Conservation (phyloP, 2,329 filamentous ascomycete species). For the Sclerotinia borealis region DNA sequence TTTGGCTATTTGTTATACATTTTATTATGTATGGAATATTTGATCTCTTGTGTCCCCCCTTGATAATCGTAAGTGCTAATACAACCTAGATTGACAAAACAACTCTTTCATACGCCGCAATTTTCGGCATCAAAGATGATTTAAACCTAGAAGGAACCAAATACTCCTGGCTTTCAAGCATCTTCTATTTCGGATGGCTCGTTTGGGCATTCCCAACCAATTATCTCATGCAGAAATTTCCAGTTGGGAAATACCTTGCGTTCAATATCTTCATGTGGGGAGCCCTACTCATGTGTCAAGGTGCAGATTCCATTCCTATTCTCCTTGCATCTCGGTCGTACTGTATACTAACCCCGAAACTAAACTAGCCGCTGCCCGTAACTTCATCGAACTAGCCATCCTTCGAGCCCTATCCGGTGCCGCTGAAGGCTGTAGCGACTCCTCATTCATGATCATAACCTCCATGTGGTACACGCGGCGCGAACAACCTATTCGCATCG, state of each 20-base stretch:
- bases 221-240: constrained; percentile 45
- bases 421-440: constrained; percentile 36
- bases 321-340: constrained; percentile 28
- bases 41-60: too few relatives aligned
- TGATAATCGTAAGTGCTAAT: background rate
- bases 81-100: constrained; percentile 35
- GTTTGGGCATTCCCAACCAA: constrained; percentile 50
- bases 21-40: constrained; percentile 5
- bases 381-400: background rate
- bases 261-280: constrained; percentile 8
- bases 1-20: constrained; percentile 1
- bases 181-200: constrained; percentile 52
- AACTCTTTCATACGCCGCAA: constrained; percentile 48
- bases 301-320: constrained; percentile 22
- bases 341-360: constrained; percentile 34
- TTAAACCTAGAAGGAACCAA: constrained; percentile 43
- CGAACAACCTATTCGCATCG: constrained; percentile 56
- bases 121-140: constrained; percentile 52
- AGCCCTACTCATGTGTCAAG: background rate
- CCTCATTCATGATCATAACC: constrained; percentile 49
- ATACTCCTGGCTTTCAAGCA: constrained; percentile 34
- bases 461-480: constrained; percentile 45
- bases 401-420: background rate
- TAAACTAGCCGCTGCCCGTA: constrained; percentile 19
- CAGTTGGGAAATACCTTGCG: constrained; percentile 44